Evolutionary conservation across 73 alveolate genomes (phyloP), one percentile per base, ranked within the genome.

Genomic region (Paramecium bursaria): DNA sequence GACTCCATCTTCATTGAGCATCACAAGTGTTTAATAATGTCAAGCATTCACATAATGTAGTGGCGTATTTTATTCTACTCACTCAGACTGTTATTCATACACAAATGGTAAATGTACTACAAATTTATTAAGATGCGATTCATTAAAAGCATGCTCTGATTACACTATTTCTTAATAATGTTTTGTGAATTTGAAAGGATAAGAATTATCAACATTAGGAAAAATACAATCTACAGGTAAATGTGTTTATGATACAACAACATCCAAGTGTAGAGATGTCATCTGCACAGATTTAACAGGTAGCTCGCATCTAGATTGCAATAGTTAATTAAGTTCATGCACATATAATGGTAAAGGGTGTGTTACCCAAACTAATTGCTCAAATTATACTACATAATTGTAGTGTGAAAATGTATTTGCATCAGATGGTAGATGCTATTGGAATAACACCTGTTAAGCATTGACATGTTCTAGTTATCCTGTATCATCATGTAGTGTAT

Each of bases 61-160:
- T n/a, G 50, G 44, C 22, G 60, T 57, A 11, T 17, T 67, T 17
- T 67, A 67, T 67, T 27, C 44, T 15, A 67, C 80, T 11, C 80
- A 61, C 39, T 26, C 14, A 6, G 44, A 15, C 14, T 61, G 80
- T 42, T 67, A 67, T 25, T 35, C 22, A 61, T 3, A 2, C 5
- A 44, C 42, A 7, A 61, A 15, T 33, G 3, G 22, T 0, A 31
- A 15, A 6, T 61, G 80, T 25, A 61, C 80, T 3, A 61, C 80
- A n/a, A 61, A 61, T 30, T 51, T 51, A 27, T 14, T 3, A 61
- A 44, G 80, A 25, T 61, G 80, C 14, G 39, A 33, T 1, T 3
- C 50, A 13, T 13, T 30, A 13, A 23, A 17, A 14, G 53, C 50
- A 15, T 61, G 80, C 25, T 61, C 46, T 33, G 14, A 35, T n/a